phyloP scores from a whole-genome alignment of 441 rosid genomes.

The Mallotus japonicus region DNA sequence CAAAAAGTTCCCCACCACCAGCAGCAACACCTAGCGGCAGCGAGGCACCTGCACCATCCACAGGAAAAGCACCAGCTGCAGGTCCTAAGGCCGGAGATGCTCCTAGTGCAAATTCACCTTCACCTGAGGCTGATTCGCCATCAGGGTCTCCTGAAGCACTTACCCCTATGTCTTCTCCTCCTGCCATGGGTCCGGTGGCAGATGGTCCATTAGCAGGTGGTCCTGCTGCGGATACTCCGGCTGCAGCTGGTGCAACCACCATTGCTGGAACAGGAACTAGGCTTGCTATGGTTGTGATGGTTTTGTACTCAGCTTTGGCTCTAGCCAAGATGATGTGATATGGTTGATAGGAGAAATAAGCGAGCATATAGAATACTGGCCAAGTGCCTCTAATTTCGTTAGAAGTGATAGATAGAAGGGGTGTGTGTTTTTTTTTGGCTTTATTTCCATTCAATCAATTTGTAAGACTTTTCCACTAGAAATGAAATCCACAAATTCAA shows the following conservation, averaged over 20 bases:
- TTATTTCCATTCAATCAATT: neutral
- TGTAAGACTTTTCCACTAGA: too few species aligned
- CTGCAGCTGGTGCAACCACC: neutral
- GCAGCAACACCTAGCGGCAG: neutral
- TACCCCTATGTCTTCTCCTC: slow-evolving; percentile 8
- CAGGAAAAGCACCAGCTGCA: neutral
- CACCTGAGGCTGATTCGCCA: slow-evolving; percentile 15
- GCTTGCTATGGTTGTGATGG: neutral
- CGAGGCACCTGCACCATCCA: slow-evolving; percentile 19
- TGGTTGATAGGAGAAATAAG: neutral
- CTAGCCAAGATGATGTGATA: neutral
- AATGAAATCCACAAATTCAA: too few species aligned
- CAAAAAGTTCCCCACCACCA: slow-evolving; percentile 8
- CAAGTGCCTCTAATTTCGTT: neutral
- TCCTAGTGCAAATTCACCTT: neutral
- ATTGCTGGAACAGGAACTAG: neutral
- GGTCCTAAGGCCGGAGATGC: neutral
- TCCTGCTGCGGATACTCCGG: slow-evolving; percentile 20
- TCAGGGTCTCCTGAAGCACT: neutral
- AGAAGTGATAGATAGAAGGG: too few species aligned
- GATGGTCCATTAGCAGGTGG: slow-evolving; percentile 17
- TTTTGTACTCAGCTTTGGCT: neutral
- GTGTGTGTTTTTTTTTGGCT: neutral
- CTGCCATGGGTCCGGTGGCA: neutral
- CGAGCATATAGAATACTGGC: neutral